phyloP scores from a whole-genome alignment of 2,329 filamentous ascomycete genomes.

The Epichloe elymi region DNA sequence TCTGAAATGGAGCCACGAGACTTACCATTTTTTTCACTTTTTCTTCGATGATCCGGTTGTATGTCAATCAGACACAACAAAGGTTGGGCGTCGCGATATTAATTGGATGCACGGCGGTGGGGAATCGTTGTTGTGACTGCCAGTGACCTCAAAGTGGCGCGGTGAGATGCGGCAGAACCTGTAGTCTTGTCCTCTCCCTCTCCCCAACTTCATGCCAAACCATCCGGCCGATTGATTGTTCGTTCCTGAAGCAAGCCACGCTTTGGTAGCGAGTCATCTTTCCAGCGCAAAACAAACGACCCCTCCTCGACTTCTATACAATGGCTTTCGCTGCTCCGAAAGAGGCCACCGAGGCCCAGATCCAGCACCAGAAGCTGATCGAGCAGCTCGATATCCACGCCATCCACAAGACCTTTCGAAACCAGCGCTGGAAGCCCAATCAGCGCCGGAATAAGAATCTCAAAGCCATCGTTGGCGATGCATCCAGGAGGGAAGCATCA shows the following conservation, averaged over 20 bases:
- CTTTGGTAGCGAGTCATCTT: not conserved
- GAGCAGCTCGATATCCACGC: conserved; percentile 85
- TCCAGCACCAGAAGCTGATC: conserved; percentile 74
- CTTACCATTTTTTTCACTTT: not conserved
- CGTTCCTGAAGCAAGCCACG: too few relatives aligned
- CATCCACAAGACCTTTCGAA: conserved; percentile 81
- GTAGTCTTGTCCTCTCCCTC: not conserved
- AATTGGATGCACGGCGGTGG: not conserved
- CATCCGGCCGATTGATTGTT: not conserved
- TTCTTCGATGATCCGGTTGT: not conserved
- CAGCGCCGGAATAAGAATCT: conserved; percentile 97
- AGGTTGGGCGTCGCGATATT: not conserved
- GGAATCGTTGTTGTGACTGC: not conserved
- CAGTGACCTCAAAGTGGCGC: conserved; percentile 9
- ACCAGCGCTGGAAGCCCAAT: conserved; percentile 78
- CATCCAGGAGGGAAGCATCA: conserved; percentile 82
- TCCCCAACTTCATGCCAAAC: not conserved
- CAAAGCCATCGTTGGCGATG: conserved; percentile 89
- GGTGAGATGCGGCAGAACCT: conserved; percentile 24
- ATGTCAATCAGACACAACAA: not conserved
- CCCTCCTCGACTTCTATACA: not conserved
- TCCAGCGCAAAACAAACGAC: not conserved
- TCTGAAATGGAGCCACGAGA: not conserved
- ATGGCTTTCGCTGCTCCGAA: conserved; percentile 38
- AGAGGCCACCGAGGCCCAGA: conserved; percentile 48